These are phyloP conservation scores for Eucalyptus camaldulensis DNA, from an alignment of 345 rosid species.

Conservation along the genomic window DNA sequence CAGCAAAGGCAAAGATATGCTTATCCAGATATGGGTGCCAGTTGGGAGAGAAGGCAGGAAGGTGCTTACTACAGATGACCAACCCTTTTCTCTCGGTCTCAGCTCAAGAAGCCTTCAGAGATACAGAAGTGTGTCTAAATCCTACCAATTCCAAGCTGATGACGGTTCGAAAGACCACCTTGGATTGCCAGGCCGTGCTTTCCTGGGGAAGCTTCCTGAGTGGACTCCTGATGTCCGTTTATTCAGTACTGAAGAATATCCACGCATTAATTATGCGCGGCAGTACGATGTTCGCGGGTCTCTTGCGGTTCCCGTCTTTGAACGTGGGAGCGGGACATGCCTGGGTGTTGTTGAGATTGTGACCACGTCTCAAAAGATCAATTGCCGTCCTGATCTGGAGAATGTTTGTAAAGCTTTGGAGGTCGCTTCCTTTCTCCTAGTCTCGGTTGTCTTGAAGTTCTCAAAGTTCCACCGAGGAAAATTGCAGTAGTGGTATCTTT, in stretches of 20 bases:
- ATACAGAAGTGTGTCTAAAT: conserved; percentile 55
- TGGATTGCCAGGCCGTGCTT: conserved; percentile 87
- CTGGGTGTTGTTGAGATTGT: conserved; percentile 87
- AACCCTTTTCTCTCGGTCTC: conserved; percentile 52
- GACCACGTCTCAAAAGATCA: conserved; percentile 49
- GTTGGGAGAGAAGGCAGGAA: conserved; percentile 45
- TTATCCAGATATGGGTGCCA: conserved; percentile 90
- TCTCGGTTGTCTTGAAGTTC: background rate
- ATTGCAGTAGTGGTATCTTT: background rate
- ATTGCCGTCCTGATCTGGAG: conserved; percentile 60
- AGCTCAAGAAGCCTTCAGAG: conserved; percentile 34
- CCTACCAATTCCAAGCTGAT: conserved; percentile 59
- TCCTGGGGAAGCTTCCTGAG: conserved; percentile 64
- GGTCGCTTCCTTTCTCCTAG: conserved; percentile 21
- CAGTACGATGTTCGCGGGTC: conserved; percentile 60
- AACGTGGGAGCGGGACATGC: conserved; percentile 53
- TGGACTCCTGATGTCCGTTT: conserved; percentile 95
- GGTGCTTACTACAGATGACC: conserved; percentile 62
- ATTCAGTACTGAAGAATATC: conserved; percentile 67
- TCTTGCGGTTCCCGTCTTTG: conserved; percentile 83
- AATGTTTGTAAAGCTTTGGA: conserved; percentile 78
- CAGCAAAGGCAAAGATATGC: conserved; percentile 40
- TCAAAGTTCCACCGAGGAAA: background rate
- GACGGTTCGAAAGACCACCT: conserved; percentile 39
- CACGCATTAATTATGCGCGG: conserved; percentile 47